These are phyloP conservation scores for Halophytophthora batemanensis DNA, from an alignment of 352 stramenopile species.

Conservation along the genomic window DNA sequence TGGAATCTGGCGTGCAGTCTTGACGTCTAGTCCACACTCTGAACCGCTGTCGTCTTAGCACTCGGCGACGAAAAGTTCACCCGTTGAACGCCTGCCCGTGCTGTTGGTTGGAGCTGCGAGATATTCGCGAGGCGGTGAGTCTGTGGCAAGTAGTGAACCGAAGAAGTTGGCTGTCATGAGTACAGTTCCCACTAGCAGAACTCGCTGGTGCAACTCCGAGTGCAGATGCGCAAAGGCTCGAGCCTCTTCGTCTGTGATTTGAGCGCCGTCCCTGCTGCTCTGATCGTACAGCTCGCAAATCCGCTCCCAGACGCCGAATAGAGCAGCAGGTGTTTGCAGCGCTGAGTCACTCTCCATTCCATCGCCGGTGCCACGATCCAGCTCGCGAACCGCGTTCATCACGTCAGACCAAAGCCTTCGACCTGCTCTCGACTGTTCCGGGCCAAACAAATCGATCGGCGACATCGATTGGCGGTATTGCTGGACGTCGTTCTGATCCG, in stretches of 20 bases:
- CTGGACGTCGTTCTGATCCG: conserved; percentile 19
- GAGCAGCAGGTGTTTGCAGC: conserved; percentile 2
- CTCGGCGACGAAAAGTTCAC: conserved; percentile 1
- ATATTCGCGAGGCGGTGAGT: background rate
- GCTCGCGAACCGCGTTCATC: background rate
- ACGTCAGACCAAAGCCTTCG: conserved; percentile 16
- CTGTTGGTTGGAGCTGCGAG: too few species aligned
- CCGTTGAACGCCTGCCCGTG: too few species aligned
- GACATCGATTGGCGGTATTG: too few species aligned
- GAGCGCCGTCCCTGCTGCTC: background rate
- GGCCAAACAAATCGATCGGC: conserved; percentile 21
- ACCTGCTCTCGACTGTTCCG: conserved; percentile 11
- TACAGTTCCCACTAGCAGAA: background rate
- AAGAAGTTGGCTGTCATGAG: conserved; percentile 6
- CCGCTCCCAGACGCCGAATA: conserved; percentile 8
- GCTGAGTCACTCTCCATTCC: background rate
- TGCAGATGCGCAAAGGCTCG: conserved; percentile 2
- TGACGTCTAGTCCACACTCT: conserved; percentile 2
- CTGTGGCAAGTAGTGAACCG: conserved; percentile 10
- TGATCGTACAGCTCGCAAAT: conserved; percentile 8
- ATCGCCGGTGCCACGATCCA: background rate
- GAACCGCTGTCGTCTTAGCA: conserved; percentile 4
- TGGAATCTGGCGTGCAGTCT: background rate
- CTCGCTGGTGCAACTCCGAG: background rate
- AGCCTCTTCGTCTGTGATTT: background rate